Percentiles rank a stretch among this genome's conserved stretches.
These are phyloP conservation scores for Epipyxis sp. DNA, from an alignment of 108 stramenopile genomes.

Conservation along the genomic window DNA sequence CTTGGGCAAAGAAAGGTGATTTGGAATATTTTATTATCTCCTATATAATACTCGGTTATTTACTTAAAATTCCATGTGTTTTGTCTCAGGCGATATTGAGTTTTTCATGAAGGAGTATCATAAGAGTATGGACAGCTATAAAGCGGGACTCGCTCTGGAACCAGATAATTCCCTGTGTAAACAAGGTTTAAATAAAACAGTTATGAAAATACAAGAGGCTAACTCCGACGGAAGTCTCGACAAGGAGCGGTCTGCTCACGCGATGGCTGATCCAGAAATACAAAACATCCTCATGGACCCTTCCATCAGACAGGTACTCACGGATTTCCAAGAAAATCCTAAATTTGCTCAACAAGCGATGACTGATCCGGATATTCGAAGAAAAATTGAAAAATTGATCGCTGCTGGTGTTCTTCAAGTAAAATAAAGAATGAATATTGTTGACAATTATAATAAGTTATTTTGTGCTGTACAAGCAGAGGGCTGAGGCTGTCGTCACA, in stretches of 20 bases:
- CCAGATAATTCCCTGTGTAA: conserved; percentile 78
- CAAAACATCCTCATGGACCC: conserved; percentile 92
- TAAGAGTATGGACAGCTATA: conserved; percentile 93
- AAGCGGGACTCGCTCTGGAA: conserved; percentile 80
- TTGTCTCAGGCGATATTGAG: conserved; percentile 13
- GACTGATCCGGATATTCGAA: conserved; percentile 72
- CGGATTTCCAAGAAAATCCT: conserved; percentile 89
- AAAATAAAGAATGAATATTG: conserved; percentile 35
- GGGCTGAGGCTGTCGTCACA: no score
- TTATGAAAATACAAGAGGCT: conserved; percentile 70
- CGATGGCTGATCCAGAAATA: conserved; percentile 99
- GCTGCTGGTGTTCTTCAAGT: conserved; percentile 92
- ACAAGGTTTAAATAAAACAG: conserved; percentile 80
- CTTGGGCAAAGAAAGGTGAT: conserved; percentile 96
- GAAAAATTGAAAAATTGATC: conserved; percentile 96
- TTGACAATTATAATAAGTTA: no score
- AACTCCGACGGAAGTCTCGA: conserved; percentile 77
- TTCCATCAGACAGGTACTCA: conserved; percentile 85
- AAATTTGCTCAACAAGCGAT: conserved; percentile 81
- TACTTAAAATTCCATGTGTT: neutral
- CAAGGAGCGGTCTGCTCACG: conserved; percentile 86
- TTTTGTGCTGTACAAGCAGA: no score
- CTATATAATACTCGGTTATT: conserved; percentile 39
- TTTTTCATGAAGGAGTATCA: conserved; percentile 46
- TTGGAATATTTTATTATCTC: conserved; percentile 95